Conservation (phyloP, 768 basidiomycete species). For the Imleria badia region DNA sequence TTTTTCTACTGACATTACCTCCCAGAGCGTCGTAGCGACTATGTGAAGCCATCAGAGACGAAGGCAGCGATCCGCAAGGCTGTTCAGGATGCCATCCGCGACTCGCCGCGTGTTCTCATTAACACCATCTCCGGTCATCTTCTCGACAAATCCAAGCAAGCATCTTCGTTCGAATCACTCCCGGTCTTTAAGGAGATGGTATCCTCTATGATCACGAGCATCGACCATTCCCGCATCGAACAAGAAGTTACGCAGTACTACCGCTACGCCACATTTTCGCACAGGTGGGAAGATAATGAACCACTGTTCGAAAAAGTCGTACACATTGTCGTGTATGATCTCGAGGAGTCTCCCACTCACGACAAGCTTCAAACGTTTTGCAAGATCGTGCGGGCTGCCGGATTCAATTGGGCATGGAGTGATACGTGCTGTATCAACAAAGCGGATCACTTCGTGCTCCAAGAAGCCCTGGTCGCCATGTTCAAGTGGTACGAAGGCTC, state of each 20-base stretch:
- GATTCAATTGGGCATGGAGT: conserved; percentile 9
- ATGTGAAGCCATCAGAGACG: neutral
- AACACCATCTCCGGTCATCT: conserved; percentile 10
- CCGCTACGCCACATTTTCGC: conserved; percentile 11
- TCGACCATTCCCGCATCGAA: conserved; percentile 3
- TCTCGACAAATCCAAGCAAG: neutral
- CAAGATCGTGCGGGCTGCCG: conserved; percentile 1
- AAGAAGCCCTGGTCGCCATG: conserved; percentile 6
- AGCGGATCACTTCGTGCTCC: neutral
- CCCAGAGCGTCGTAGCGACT: neutral
- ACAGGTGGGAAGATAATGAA: conserved; percentile 10
- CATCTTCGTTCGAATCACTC: conserved; percentile 2
- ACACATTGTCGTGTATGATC: conserved; percentile 2
- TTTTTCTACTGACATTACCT: neutral
- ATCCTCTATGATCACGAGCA: conserved; percentile 10
- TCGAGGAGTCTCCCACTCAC: conserved; percentile 6
- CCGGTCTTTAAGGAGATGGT: conserved; percentile 9
- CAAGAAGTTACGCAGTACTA: conserved; percentile 3
- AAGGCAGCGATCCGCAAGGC: neutral
- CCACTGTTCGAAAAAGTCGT: conserved; percentile 7
- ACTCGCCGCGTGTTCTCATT: conserved; percentile 8
- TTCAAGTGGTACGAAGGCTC: conserved; percentile 10
- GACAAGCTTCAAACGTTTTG: conserved; percentile 7
- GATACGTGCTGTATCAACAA: conserved; percentile 15
- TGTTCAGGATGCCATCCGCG: conserved; percentile 1